Base-by-base conservation (phyloP, 768 basidiomycete species). In the Glaciozyma antarctica region DNA sequence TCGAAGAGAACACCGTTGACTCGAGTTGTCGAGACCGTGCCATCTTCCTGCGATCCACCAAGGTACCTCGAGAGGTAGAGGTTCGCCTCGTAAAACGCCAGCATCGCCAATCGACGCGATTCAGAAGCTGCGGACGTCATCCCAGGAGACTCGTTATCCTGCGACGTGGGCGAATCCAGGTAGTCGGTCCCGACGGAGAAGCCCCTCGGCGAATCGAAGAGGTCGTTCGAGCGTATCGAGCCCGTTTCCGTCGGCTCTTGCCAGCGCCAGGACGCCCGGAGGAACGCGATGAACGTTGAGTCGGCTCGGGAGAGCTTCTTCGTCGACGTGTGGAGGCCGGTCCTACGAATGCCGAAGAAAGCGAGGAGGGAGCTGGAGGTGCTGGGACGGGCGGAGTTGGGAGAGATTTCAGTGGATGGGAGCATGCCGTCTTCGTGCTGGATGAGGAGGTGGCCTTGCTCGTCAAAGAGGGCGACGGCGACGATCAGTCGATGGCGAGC, bases 401-500 rank as follows among this genome's bases (percentile, higher is more conserved):
- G 64, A 51, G 65, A 65, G 38, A 69, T 69, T 56, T 58, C 47
- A 17, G 68, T 62, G 0, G 64, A 65, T 2, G 68, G 68, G 24
- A 69, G 68, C 51, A 69, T 64, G 12, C 68, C 68, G 21, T 65
- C 60, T 16, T 65, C 67, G 34, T 61, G 68, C 21, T 69, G 58
- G 15, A 65, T 62, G 55, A 69, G 62, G 2, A 69, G 28, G 17
- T 63, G 64, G 55, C 68, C 68, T 9, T 69, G 51, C 24, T 65
- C 62, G 55, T 69, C 68, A 30, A 69, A 69, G 56, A 69, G 62
- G 54, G 68, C 68, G 34, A 59, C 57, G 8, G 62, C 48, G 12
- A 69, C 64, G 62, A 69, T 63, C 34, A 69, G 58, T 12, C 62
- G 68, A 44, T 69, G 68, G 21, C 68, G 68, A 6, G 64, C 30